Conservation (phyloP, 208 protist genomes). For the Leishmania aethiopica region DNA sequence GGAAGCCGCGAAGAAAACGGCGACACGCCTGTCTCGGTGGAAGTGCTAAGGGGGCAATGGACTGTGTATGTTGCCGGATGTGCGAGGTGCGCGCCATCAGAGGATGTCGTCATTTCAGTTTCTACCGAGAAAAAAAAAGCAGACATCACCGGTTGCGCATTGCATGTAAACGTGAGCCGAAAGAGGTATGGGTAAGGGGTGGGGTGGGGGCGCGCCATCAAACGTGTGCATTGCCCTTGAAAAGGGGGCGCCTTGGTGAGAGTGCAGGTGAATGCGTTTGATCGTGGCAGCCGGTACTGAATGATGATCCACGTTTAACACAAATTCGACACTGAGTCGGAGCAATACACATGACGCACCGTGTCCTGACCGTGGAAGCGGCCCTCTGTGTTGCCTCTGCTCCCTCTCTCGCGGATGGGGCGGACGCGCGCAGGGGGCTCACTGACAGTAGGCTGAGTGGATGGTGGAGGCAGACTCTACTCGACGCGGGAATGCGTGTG, state of each 20-base stretch:
- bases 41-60: background rate
- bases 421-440: background rate
- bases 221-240: background rate
- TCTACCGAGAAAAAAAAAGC: background rate
- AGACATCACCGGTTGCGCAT: slow-evolving; percentile 28
- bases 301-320: slow-evolving; percentile 41
- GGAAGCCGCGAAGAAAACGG: background rate
- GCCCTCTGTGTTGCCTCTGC: slow-evolving; percentile 5
- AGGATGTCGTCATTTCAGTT: background rate
- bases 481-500: background rate
- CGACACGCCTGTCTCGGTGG: background rate
- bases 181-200: slow-evolving; percentile 42
- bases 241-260: background rate
- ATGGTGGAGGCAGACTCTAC: background rate
- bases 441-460: slow-evolving; percentile 1
- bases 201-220: no score
- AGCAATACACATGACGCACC: slow-evolving; percentile 31
- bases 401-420: background rate
- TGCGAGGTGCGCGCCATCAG: background rate
- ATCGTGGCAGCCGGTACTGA: background rate
- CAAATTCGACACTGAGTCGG: slow-evolving; percentile 53
- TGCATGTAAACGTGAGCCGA: slow-evolving; percentile 49
- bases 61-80: background rate
- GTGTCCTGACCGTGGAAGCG: slow-evolving; percentile 36
- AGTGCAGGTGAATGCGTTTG: background rate